Evolutionary conservation across 176 grass and related monocot species (phyloP).

Genomic region (Pharus latifolius): DNA sequence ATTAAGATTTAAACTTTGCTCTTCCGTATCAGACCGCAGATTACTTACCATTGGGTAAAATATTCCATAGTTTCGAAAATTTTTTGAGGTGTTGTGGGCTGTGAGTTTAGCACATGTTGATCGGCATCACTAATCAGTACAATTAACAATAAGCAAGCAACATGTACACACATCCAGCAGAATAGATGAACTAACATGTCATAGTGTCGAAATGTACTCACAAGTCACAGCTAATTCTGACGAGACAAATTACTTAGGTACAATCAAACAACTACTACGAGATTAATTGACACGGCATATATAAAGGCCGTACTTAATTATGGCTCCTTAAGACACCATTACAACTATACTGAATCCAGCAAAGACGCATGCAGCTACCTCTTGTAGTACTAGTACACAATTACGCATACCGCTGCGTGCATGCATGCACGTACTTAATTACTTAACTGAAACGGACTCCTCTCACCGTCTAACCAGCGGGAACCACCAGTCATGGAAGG

Average conservation of each 20-base stretch:
- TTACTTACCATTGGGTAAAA: too few species aligned
- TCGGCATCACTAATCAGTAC: neutral
- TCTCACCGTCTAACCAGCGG: conserved; percentile 37
- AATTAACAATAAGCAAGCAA: too few species aligned
- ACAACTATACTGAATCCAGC: too few species aligned
- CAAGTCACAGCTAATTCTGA: neutral
- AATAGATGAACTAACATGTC: too few species aligned
- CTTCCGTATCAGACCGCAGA: too few species aligned
- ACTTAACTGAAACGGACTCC: neutral
- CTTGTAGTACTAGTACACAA: too few species aligned
- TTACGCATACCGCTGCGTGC: neutral
- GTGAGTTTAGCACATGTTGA: neutral
- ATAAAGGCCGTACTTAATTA: neutral
- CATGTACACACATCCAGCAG: too few species aligned
- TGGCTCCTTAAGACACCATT: neutral
- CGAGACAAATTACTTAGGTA: too few species aligned
- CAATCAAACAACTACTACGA: too few species aligned
- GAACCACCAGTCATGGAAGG: conserved; percentile 58
- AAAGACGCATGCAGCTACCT: too few species aligned
- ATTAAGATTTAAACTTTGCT: too few species aligned
- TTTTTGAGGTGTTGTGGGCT: too few species aligned
- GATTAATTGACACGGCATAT: neutral
- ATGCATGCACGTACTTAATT: neutral
- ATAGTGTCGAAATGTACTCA: neutral
- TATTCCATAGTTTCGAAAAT: neutral